A percentile compares a stretch with the other conserved stretches of the same genome.
phyloP scores from a whole-genome alignment of 2,329 filamentous ascomycete genomes.

The Gnomoniopsis sp. region DNA sequence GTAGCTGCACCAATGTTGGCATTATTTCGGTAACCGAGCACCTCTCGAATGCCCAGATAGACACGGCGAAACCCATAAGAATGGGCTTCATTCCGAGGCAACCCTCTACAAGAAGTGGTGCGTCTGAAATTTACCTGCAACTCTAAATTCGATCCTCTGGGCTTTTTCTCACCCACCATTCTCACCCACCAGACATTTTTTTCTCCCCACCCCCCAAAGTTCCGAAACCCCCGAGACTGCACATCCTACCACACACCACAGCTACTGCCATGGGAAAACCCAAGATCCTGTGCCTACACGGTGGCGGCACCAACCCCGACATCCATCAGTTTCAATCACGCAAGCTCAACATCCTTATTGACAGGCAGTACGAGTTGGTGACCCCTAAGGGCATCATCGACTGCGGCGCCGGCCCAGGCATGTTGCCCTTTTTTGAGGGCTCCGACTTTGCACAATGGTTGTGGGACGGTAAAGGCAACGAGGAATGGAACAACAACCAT shows the following conservation, averaged over 20 bases:
- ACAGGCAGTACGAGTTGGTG: slow-evolving; percentile 7
- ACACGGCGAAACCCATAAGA: background rate
- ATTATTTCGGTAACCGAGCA: slow-evolving; percentile 8
- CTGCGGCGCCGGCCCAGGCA: slow-evolving; percentile 9
- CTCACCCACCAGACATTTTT: too few species aligned
- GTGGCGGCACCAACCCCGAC: slow-evolving; percentile 10
- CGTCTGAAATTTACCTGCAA: background rate
- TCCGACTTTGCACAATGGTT: slow-evolving; percentile 10
- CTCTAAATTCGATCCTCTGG: background rate
- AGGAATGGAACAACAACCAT: slow-evolving; percentile 28
- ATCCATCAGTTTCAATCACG: slow-evolving; percentile 11
- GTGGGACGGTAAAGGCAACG: slow-evolving; percentile 12
- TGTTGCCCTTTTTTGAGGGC: slow-evolving; percentile 13
- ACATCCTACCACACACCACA: background rate
- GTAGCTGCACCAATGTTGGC: slow-evolving; percentile 9
- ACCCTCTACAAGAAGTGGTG: background rate
- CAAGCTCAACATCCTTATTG: slow-evolving; percentile 10
- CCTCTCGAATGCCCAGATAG: background rate
- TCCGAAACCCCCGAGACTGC: background rate
- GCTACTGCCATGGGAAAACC: slow-evolving; percentile 5
- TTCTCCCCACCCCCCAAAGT: background rate
- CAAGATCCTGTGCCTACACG: slow-evolving; percentile 11
- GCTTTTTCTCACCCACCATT: background rate
- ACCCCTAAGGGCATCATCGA: slow-evolving; percentile 11
- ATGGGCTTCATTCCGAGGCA: background rate